A percentile compares a stretch with the other conserved stretches of the same genome.
Evolutionary conservation across 2,329 filamentous ascomycete species (phyloP).

Genomic region (Rutstroemia sp.): DNA sequence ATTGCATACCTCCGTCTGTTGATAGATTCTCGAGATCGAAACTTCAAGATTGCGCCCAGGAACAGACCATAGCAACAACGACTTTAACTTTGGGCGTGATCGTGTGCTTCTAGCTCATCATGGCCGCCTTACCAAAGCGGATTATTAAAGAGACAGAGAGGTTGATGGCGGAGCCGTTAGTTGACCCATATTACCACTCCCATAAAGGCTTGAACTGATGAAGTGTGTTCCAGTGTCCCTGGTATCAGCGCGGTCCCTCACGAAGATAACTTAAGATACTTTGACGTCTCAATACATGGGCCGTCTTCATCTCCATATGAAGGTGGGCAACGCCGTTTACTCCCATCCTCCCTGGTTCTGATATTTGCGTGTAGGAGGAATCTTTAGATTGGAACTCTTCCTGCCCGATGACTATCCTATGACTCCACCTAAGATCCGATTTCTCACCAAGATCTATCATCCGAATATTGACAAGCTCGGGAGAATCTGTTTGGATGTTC

Average conservation of each 20-base stretch:
- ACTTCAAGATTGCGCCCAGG: not conserved
- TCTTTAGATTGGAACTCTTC: conserved; percentile 97
- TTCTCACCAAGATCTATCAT: conserved; percentile 98
- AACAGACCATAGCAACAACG: not conserved
- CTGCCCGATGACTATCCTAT: conserved; percentile 98
- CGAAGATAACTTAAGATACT: conserved; percentile 95
- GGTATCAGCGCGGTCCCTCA: conserved; percentile 94
- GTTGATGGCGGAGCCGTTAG: conserved; percentile 92
- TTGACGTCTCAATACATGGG: conserved; percentile 94
- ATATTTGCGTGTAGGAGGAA: conserved; percentile 41
- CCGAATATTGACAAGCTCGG: conserved; percentile 98
- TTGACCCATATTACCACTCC: conserved; percentile 5
- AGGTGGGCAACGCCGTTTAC: conserved; percentile 43
- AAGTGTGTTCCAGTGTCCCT: conserved; percentile 58
- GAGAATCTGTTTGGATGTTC: conserved; percentile 90
- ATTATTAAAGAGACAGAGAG: conserved; percentile 99
- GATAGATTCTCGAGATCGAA: not conserved
- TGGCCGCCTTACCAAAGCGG: conserved; percentile 77
- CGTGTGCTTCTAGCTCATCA: conserved; percentile 18
- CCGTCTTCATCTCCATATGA: conserved; percentile 91
- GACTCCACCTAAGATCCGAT: conserved; percentile 97
- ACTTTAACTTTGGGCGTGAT: too few species aligned
- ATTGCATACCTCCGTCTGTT: not conserved
- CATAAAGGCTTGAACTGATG: conserved; percentile 9
- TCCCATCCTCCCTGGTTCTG: conserved; percentile 1